phyloP scores from a whole-genome alignment of 441 rosid species.

The Jatropha multifida region DNA sequence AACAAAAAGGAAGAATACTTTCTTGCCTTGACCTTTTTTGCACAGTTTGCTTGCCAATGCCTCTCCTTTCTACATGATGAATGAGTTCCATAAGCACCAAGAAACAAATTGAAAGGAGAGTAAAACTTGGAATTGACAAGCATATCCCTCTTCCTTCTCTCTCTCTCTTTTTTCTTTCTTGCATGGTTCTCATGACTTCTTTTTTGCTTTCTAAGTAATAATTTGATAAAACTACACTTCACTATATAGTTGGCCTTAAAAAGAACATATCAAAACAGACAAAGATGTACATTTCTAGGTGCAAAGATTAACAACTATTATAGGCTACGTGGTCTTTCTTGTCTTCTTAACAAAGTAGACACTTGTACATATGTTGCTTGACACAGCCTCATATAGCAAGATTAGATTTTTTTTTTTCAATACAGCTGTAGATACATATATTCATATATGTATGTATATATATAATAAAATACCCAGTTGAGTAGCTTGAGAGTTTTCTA shows the following conservation, averaged over 20 bases:
- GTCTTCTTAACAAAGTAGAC: slow-evolving; percentile 48
- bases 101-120: not conserved
- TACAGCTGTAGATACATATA: not conserved
- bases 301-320: slow-evolving; percentile 16
- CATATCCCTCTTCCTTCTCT: not conserved
- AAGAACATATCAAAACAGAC: slow-evolving; percentile 7
- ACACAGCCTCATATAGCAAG: slow-evolving; percentile 25
- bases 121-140: not conserved
- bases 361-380: slow-evolving; percentile 32
- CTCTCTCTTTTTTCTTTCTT: not conserved
- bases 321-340: slow-evolving; percentile 48
- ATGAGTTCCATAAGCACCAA: not conserved
- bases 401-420: slow-evolving; percentile 11
- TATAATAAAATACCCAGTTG: slow-evolving; percentile 27
- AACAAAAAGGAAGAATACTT: slow-evolving; percentile 1
- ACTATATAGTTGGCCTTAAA: not conserved
- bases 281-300: slow-evolving; percentile 3
- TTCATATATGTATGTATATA: not conserved
- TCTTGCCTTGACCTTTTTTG: not conserved
- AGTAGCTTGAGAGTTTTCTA: slow-evolving; percentile 49
- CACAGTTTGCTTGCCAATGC: not conserved
- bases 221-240: slow-evolving; percentile 14
- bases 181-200: slow-evolving; percentile 25
- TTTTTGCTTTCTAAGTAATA: slow-evolving; percentile 23
- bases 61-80: slow-evolving; percentile 1